Conservation (phyloP, 1,284 basidiomycete species). For the Ceratobasidium sp. region DNA sequence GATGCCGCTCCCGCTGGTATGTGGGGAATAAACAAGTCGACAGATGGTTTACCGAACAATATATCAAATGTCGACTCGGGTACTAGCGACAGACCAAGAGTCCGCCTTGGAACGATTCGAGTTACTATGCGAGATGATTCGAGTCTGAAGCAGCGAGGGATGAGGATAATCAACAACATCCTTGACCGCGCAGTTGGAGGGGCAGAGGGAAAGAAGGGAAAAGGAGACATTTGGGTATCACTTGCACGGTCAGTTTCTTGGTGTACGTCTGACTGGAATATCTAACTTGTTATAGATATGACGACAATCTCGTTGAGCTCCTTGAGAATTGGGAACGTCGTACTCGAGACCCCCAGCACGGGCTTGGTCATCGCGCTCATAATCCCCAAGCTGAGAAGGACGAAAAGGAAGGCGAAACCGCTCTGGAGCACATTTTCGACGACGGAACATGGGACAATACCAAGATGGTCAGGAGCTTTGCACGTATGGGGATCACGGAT, state of each 20-base stretch:
- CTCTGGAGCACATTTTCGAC: constrained; percentile 55
- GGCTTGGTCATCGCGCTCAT: constrained; percentile 52
- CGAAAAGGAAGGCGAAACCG: constrained; percentile 47
- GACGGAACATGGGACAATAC: constrained; percentile 67
- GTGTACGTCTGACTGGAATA: background rate
- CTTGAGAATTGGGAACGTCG: constrained; percentile 66
- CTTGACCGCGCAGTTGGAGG: constrained; percentile 36
- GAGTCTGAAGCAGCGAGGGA: constrained; percentile 52
- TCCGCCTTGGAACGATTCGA: constrained; percentile 58
- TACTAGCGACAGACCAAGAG: constrained; percentile 61
- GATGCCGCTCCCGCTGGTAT: constrained; percentile 56
- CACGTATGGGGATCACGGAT: constrained; percentile 59
- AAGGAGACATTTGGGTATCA: constrained; percentile 70
- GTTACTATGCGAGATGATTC: constrained; percentile 33
- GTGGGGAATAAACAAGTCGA: constrained; percentile 34
- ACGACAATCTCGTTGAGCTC: constrained; percentile 66
- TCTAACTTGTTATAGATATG: constrained; percentile 53
- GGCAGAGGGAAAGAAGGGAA: constrained; percentile 43
- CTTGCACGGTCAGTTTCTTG: constrained; percentile 58
- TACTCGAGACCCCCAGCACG: constrained; percentile 54
- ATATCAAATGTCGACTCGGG: constrained; percentile 61
- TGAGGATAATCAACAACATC: constrained; percentile 6
- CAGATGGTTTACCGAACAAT: constrained; percentile 56
- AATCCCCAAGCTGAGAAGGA: constrained; percentile 51
- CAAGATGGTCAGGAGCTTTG: constrained; percentile 81